Evolutionary conservation across 345 rosid species (phyloP).

Genomic region (Arabidopsis arenosa): DNA sequence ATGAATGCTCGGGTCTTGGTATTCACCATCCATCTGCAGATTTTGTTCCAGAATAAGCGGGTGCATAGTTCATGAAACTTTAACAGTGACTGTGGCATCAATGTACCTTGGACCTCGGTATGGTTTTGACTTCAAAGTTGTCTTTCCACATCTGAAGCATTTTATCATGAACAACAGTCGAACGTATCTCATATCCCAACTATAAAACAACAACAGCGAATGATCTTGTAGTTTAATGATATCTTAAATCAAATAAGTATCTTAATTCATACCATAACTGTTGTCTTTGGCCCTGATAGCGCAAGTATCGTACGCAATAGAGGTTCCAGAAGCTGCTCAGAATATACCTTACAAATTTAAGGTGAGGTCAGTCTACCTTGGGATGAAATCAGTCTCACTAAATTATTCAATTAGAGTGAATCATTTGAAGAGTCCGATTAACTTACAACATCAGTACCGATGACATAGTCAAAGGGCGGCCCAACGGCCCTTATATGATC

Average conservation of each 20-base stretch:
- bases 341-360: constrained; percentile 66
- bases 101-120: constrained; percentile 75
- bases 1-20: constrained; percentile 91
- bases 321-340: constrained; percentile 92
- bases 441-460: constrained; percentile 96
- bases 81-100: constrained; percentile 3
- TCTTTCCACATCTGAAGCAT: constrained; percentile 85
- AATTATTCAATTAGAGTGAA: background rate
- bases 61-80: constrained; percentile 3
- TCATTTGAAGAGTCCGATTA: background rate
- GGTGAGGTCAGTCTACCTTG: constrained; percentile 34
- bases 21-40: constrained; percentile 77
- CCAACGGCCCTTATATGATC: constrained; percentile 72
- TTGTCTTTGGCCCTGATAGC: constrained; percentile 83
- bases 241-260: constrained; percentile 7
- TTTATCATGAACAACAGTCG: constrained; percentile 80
- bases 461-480: constrained; percentile 88
- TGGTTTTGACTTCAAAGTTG: constrained; percentile 76
- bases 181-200: constrained; percentile 95
- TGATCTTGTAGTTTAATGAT: constrained; percentile 17
- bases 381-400: background rate
- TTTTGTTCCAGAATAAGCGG: constrained; percentile 1
- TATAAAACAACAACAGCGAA: constrained; percentile 40
- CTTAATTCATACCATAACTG: constrained; percentile 60
- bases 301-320: constrained; percentile 70